phyloP scores from a whole-genome alignment of 139 green algal genomes.

The Chlorella vulgaris region DNA sequence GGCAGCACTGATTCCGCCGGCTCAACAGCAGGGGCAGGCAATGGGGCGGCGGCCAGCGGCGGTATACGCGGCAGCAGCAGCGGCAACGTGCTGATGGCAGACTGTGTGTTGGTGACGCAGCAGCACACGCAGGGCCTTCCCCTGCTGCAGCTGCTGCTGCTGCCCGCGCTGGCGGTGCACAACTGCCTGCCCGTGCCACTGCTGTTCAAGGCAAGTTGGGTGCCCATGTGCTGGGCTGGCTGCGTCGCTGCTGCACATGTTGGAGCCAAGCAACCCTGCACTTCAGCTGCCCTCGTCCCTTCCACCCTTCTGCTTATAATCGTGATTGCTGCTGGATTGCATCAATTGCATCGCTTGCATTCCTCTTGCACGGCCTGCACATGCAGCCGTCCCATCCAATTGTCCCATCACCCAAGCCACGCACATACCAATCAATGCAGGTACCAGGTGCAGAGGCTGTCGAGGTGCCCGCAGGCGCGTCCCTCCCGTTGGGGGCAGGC shows the following conservation, averaged over 20 bases:
- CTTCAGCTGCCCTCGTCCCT: neutral
- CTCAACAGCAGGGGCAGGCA: neutral
- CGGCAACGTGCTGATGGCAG: neutral
- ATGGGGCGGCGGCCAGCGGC: neutral
- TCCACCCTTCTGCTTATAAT: neutral
- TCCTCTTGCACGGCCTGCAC: neutral
- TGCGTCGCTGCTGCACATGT: too few species aligned
- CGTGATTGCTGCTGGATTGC: neutral
- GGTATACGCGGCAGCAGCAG: neutral
- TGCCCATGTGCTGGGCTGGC: neutral
- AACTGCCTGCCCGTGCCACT: constrained; percentile 31
- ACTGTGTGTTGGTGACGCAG: constrained; percentile 15
- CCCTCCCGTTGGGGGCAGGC: constrained; percentile 13
- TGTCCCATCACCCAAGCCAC: too few species aligned
- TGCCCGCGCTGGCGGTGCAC: constrained; percentile 16
- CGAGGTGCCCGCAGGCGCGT: neutral
- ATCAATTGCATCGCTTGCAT: neutral
- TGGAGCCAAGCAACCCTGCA: too few species aligned
- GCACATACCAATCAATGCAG: too few species aligned
- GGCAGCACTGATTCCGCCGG: neutral
- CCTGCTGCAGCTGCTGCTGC: constrained; percentile 22
- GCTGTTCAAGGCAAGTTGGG: constrained; percentile 17
- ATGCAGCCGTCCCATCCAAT: too few species aligned
- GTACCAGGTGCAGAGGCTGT: constrained; percentile 11
- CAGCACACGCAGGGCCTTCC: constrained; percentile 5